These are phyloP conservation scores for Basipetospora chlamydospora DNA, from an alignment of 2,329 filamentous ascomycete genomes.

Conservation along the genomic window DNA sequence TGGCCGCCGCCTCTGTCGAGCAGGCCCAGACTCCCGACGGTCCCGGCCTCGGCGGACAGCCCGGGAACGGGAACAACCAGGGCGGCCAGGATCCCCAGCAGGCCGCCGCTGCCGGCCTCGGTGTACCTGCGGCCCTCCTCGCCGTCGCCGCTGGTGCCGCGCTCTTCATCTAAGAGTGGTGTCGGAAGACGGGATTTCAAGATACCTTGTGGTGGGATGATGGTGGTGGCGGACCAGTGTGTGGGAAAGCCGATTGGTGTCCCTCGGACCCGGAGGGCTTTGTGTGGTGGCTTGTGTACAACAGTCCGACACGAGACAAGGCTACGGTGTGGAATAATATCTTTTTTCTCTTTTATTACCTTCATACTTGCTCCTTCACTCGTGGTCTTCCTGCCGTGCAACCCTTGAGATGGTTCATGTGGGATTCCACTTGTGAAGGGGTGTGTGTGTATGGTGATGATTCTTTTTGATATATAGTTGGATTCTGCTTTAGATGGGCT, in stretches of 20 bases:
- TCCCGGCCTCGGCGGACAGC: conserved; percentile 11
- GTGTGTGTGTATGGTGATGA: neutral
- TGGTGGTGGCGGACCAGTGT: too few species aligned
- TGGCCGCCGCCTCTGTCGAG: conserved; percentile 20
- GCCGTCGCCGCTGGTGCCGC: conserved; percentile 27
- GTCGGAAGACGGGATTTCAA: too few species aligned
- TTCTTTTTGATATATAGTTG: conserved; percentile 2
- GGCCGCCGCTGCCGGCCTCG: conserved; percentile 16
- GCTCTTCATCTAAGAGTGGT: conserved; percentile 20
- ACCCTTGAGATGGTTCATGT: too few species aligned
- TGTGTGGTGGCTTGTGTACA: neutral
- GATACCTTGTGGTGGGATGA: too few species aligned
- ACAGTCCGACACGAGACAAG: neutral
- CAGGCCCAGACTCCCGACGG: conserved; percentile 13
- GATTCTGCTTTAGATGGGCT: neutral
- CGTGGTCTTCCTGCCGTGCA: too few species aligned
- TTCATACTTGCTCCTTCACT: neutral
- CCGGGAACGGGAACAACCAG: neutral
- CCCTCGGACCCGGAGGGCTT: too few species aligned
- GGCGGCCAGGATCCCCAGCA: neutral
- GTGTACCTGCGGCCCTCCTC: conserved; percentile 26
- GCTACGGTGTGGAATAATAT: neutral
- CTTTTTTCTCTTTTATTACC: neutral
- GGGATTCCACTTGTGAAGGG: neutral
- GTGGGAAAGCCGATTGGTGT: too few species aligned